Percentiles rank a stretch among this genome's conserved stretches.
These are phyloP conservation scores for Torulaspora delbrueckii DNA, from an alignment of 805 yeast species.

Conservation along the genomic window DNA sequence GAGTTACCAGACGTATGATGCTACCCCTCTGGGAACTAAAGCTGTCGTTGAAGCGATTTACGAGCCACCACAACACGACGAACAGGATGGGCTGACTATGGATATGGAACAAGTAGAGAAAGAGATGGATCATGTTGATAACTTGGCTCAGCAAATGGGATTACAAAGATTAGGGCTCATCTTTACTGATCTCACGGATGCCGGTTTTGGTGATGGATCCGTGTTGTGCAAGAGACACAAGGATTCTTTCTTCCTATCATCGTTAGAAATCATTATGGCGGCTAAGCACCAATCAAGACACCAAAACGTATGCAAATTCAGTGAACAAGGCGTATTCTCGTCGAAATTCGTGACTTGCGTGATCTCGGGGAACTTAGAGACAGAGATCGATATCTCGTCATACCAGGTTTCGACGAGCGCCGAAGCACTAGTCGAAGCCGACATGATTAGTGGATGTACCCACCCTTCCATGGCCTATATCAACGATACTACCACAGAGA, in stretches of 20 bases:
- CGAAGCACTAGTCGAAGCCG: conserved; percentile 83
- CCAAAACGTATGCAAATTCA: conserved; percentile 61
- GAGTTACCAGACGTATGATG: conserved; percentile 65
- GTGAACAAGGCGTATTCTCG: conserved; percentile 61
- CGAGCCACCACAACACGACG: conserved; percentile 88
- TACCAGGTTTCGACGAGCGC: conserved; percentile 88
- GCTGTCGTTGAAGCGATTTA: conserved; percentile 91
- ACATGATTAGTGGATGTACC: conserved; percentile 78
- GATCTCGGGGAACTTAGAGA: conserved; percentile 78
- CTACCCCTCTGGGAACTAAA: conserved; percentile 81
- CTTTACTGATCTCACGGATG: conserved; percentile 84
- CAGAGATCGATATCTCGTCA: conserved; percentile 85
- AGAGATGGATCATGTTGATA: conserved; percentile 48
- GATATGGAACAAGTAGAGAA: conserved; percentile 37
- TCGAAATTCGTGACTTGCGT: conserved; percentile 94
- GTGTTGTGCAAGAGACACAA: conserved; percentile 91
- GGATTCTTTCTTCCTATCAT: conserved; percentile 82
- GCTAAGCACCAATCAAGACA: conserved; percentile 66
- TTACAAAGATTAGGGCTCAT: conserved; percentile 72
- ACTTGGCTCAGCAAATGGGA: conserved; percentile 55
- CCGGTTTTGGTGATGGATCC: conserved; percentile 81
- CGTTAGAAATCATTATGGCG: conserved; percentile 82
- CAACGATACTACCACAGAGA: conserved; percentile 60
- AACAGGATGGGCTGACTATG: conserved; percentile 77
- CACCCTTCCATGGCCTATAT: conserved; percentile 85